phyloP scores from a whole-genome alignment of 192 early-diverging fungal genomes.

The Rhizoclosmatium sp. region DNA sequence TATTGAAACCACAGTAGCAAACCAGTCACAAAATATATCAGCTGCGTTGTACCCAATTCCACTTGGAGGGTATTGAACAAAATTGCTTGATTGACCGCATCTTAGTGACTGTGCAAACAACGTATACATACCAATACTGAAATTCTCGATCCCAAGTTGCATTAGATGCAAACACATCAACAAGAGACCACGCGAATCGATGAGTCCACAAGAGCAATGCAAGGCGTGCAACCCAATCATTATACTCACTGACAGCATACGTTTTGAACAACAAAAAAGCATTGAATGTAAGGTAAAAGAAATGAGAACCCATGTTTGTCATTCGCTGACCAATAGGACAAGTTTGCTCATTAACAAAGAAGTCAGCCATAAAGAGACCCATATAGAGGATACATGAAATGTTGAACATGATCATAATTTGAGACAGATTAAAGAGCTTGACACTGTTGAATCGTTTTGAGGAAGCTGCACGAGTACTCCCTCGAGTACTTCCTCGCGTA shows the following conservation, averaged over 20 bases:
- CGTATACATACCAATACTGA: no score
- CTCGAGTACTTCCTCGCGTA: no score
- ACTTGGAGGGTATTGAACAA: background rate
- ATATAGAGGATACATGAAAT: no score
- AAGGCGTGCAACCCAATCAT: background rate
- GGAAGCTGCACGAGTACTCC: no score
- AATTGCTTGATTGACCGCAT: background rate
- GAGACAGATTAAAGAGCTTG: no score
- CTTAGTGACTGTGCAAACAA: no score
- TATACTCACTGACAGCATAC: background rate
- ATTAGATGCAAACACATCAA: background rate
- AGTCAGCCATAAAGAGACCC: no score
- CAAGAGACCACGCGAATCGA: background rate
- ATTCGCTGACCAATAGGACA: no score
- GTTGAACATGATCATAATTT: no score
- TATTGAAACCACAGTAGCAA: background rate
- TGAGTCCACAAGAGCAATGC: background rate
- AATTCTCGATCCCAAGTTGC: background rate
- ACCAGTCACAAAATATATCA: background rate
- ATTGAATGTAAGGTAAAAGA: background rate
- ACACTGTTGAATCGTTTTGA: no score
- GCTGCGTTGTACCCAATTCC: background rate
- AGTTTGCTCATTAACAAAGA: no score
- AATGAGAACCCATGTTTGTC: background rate
- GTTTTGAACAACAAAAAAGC: background rate